A percentile compares a stretch with the other conserved stretches of the same genome.
Conservation (phyloP, 129 eudicot genomes). For the Sambucus nigra region DNA sequence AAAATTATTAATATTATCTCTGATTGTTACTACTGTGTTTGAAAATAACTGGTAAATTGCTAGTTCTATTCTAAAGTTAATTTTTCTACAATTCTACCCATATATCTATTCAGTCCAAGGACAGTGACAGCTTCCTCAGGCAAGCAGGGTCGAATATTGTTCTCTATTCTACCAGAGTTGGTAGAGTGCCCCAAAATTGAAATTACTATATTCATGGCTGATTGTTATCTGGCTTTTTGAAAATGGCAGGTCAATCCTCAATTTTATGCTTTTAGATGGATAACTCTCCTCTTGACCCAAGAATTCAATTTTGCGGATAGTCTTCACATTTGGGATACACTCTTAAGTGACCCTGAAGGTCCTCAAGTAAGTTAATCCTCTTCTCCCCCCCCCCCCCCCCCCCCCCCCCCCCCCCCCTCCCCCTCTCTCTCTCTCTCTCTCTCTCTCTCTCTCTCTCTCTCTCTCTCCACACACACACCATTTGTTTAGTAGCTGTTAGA, state of each 20-base stretch:
- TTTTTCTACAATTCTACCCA: no score
- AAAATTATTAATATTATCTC: no score
- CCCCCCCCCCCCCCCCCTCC: no score
- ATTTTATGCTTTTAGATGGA: conserved; percentile 98
- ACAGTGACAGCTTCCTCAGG: not conserved
- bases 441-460: no score
- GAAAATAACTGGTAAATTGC: not conserved
- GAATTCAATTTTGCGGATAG: conserved; percentile 84
- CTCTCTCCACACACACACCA: no score
- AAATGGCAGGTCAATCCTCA: conserved; percentile 91
- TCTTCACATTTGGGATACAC: conserved; percentile 88
- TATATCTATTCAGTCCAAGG: not conserved
- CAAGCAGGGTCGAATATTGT: no score
- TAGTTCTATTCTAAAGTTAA: not conserved
- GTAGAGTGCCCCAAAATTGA: no score
- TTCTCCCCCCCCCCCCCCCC: no score
- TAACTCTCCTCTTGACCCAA: conserved; percentile 90
- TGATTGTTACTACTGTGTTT: not conserved
- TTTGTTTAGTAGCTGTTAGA: no score
- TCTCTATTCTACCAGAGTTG: no score
- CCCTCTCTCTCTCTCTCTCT: no score
- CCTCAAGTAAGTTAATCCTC: conserved; percentile 67
- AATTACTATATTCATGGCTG: conserved; percentile 6
- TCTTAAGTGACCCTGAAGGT: conserved; percentile 96
- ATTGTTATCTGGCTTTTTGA: conserved; percentile 9